A percentile compares a stretch with the other conserved stretches of the same genome.
These are phyloP conservation scores for Cochlearia excelsa DNA, from an alignment of 345 rosid species.

Conservation along the genomic window DNA sequence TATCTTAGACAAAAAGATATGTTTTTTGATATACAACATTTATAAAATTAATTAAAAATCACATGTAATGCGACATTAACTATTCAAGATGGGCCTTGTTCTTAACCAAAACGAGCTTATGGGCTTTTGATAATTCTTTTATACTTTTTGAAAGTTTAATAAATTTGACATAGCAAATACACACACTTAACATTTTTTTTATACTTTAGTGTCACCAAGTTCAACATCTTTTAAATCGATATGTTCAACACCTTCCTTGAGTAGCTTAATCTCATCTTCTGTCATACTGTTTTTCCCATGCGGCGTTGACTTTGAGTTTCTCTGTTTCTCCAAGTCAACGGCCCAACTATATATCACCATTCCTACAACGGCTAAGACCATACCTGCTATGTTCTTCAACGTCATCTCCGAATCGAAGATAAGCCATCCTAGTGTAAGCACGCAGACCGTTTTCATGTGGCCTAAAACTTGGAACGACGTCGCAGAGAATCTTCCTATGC, in stretches of 20 bases:
- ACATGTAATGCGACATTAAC: conserved; percentile 15
- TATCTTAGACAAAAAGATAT: conserved; percentile 22
- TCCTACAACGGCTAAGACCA: conserved; percentile 69
- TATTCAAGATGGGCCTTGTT: conserved; percentile 22
- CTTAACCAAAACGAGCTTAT: not conserved
- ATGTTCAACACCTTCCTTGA: conserved; percentile 60
- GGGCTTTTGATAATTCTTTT: not conserved
- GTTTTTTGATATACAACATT: not conserved
- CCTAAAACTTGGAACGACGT: conserved; percentile 90
- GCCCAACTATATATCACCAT: conserved; percentile 98
- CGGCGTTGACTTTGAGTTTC: conserved; percentile 40
- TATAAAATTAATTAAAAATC: conserved; percentile 11
- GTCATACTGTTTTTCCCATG: conserved; percentile 62
- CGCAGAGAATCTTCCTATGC: conserved; percentile 95
- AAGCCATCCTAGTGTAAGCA: conserved; percentile 85
- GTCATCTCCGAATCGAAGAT: conserved; percentile 82
- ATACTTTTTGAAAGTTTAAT: too few species aligned
- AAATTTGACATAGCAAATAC: conserved; percentile 1
- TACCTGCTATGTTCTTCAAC: conserved; percentile 81
- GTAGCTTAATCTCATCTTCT: conserved; percentile 71
- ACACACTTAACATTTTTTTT: not conserved
- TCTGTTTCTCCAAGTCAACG: conserved; percentile 65
- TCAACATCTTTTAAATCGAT: conserved; percentile 58
- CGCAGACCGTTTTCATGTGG: conserved; percentile 95
- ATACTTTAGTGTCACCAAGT: conserved; percentile 58